Evolutionary conservation across 1,284 basidiomycete species (phyloP).

Genomic region (Xerocomus cyaneibrunnescens): DNA sequence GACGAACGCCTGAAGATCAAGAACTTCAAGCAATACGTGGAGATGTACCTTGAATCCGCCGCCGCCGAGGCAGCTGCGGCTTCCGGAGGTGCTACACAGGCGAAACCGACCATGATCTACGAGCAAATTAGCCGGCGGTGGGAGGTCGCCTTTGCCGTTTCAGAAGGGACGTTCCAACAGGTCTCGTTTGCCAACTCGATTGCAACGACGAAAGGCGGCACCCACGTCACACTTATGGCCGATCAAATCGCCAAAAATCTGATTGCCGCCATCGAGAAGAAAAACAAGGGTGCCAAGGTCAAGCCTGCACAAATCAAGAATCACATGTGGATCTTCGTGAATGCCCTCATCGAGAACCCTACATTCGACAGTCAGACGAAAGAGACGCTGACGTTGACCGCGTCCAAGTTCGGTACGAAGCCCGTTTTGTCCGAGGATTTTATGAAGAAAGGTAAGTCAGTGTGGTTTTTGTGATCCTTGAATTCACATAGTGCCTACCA

Average conservation of each 20-base stretch:
- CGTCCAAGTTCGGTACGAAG: constrained; percentile 90
- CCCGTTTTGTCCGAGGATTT: constrained; percentile 88
- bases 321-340: constrained; percentile 99
- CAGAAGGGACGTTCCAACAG: constrained; percentile 88
- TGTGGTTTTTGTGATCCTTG: not conserved
- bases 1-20: constrained; percentile 93
- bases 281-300: constrained; percentile 93
- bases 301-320: constrained; percentile 95
- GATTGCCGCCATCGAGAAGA: constrained; percentile 85
- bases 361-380: constrained; percentile 99
- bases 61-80: constrained; percentile 63
- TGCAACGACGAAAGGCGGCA: constrained; percentile 95
- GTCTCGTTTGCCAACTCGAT: constrained; percentile 99
- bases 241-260: constrained; percentile 89
- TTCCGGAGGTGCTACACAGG: constrained; percentile 71
- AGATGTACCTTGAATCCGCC: constrained; percentile 84
- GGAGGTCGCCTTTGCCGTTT: constrained; percentile 96
- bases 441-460: constrained; percentile 84
- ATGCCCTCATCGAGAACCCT: constrained; percentile 95
- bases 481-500: constrained; percentile 36
- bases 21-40: constrained; percentile 97
- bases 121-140: constrained; percentile 82
- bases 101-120: constrained; percentile 81
- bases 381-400: constrained; percentile 88
- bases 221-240: constrained; percentile 86